Percentiles rank a stretch among this genome's conserved stretches.
Conservation (phyloP, 805 yeast species). For the Metschnikowia borealis region DNA sequence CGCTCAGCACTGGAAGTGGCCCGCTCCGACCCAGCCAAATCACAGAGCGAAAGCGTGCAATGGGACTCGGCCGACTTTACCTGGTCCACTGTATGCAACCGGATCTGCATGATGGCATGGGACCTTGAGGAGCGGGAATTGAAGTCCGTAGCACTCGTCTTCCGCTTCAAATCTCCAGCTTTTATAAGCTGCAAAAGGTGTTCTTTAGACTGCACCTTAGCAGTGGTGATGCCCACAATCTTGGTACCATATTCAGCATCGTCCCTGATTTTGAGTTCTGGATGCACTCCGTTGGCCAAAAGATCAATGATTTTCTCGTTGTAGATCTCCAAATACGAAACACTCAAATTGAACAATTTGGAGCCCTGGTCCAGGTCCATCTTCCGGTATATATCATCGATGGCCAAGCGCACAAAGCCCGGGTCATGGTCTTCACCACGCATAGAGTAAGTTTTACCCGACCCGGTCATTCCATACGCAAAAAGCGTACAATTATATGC, state of each 20-base stretch:
- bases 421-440: slow-evolving; percentile 60
- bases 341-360: slow-evolving; percentile 44
- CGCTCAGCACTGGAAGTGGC: slow-evolving; percentile 68
- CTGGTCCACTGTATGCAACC: slow-evolving; percentile 45
- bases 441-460: slow-evolving; percentile 89
- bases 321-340: slow-evolving; percentile 82
- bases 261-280: slow-evolving; percentile 73
- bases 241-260: slow-evolving; percentile 67
- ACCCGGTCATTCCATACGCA: slow-evolving; percentile 94
- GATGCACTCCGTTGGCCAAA: slow-evolving; percentile 22
- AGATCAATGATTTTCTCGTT: slow-evolving; percentile 80
- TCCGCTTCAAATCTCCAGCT: slow-evolving; percentile 69
- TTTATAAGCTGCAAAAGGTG: slow-evolving; percentile 60
- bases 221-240: slow-evolving; percentile 70
- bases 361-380: slow-evolving; percentile 25
- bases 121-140: slow-evolving; percentile 86
- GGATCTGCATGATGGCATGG: slow-evolving; percentile 80
- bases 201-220: slow-evolving; percentile 49
- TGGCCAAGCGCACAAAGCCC: slow-evolving; percentile 71
- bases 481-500: slow-evolving; percentile 88
- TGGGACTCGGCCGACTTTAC: slow-evolving; percentile 36
- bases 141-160: slow-evolving; percentile 86
- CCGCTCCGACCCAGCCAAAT: slow-evolving; percentile 94
- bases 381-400: slow-evolving; percentile 53
- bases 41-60: slow-evolving; percentile 80